phyloP scores from a whole-genome alignment of 106 monocot genomes.

The Dioscorea dumetorum region DNA sequence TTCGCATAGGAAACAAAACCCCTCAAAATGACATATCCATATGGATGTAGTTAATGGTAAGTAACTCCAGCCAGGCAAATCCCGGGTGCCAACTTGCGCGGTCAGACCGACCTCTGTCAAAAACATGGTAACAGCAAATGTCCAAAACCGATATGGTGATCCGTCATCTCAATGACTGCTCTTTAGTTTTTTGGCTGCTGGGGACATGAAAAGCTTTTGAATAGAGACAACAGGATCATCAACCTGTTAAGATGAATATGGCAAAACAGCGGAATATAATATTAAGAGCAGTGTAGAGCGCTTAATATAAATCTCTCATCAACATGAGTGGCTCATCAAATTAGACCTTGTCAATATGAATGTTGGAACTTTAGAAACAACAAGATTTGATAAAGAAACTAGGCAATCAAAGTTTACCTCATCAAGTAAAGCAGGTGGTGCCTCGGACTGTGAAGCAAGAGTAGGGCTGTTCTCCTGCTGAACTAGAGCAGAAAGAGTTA shows the following conservation, averaged over 20 bases:
- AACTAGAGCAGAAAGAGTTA: conserved; percentile 53
- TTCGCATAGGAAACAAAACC: too few relatives aligned
- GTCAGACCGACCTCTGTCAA: too few relatives aligned
- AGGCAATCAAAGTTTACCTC: conserved; percentile 32
- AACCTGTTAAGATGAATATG: conserved; percentile 16
- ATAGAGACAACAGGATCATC: conserved; percentile 76
- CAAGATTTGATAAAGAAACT: neutral
- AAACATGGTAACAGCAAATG: neutral
- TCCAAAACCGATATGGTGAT: neutral
- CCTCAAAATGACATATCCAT: too few relatives aligned
- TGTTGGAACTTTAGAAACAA: neutral
- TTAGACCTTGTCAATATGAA: neutral
- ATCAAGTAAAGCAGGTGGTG: conserved; percentile 23
- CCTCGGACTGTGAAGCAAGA: conserved; percentile 6
- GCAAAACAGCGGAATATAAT: neutral
- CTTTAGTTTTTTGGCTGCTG: conserved; percentile 45
- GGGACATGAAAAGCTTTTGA: conserved; percentile 61
- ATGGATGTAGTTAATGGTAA: too few relatives aligned
- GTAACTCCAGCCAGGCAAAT: too few relatives aligned
- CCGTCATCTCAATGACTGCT: conserved; percentile 4
- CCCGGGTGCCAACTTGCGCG: too few relatives aligned
- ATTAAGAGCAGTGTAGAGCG: neutral
- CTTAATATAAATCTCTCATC: neutral
- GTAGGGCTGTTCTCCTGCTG: conserved; percentile 30
- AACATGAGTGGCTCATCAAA: neutral